Percentiles rank a stretch among this genome's conserved stretches.
Evolutionary conservation across 306 rosid species (phyloP).

Genomic region (Vigna mungo): DNA sequence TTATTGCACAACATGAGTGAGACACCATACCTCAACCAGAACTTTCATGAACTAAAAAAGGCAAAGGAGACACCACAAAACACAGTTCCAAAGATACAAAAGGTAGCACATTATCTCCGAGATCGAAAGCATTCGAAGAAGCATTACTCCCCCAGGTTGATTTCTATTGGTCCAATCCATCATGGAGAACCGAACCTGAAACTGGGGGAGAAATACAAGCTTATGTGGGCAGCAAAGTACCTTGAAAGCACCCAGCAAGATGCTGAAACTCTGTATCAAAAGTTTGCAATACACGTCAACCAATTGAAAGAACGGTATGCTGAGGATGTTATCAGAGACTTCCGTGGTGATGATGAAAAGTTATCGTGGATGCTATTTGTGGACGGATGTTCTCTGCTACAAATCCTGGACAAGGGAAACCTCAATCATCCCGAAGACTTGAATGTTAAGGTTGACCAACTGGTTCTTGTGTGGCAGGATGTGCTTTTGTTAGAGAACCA

Average conservation of each 20-base stretch:
- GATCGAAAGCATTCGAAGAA: neutral
- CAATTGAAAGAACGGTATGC: neutral
- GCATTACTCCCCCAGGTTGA: constrained; percentile 1
- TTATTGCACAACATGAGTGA: constrained; percentile 1
- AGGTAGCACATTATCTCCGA: neutral
- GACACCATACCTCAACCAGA: neutral
- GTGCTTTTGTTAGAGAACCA: constrained; percentile 46
- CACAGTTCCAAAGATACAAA: neutral
- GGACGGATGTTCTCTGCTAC: constrained; percentile 39
- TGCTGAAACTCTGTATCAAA: neutral
- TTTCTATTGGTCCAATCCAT: constrained; percentile 38
- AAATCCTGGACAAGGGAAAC: neutral
- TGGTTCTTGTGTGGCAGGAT: constrained; percentile 30
- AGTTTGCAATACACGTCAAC: neutral
- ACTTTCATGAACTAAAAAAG: neutral
- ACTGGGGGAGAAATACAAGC: constrained; percentile 31
- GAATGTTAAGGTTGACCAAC: constrained; percentile 16
- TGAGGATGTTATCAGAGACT: neutral
- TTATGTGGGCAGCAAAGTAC: constrained; percentile 16
- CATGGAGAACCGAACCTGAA: neutral
- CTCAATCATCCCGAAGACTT: neutral
- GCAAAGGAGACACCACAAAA: neutral
- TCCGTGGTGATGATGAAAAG: neutral
- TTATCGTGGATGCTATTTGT: constrained; percentile 9
- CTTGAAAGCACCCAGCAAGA: neutral